phyloP scores from a whole-genome alignment of 1,284 basidiomycete genomes.

The Heimioporus retisporus region DNA sequence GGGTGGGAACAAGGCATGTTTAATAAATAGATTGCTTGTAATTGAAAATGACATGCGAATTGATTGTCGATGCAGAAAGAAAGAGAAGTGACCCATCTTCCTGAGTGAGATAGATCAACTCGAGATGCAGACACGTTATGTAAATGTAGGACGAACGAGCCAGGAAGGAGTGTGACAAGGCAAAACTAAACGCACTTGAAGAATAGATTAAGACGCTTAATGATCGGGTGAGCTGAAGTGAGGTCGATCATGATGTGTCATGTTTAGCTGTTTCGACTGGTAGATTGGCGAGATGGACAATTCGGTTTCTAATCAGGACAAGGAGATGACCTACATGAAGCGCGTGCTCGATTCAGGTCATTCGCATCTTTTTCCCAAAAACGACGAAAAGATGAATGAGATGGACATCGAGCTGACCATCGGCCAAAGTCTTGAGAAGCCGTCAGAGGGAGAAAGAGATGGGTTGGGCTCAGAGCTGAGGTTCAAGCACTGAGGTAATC shows the following conservation, averaged over 20 bases:
- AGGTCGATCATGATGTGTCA: constrained; percentile 5
- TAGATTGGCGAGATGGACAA: constrained; percentile 69
- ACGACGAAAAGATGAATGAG: constrained; percentile 60
- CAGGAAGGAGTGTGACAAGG: constrained; percentile 79
- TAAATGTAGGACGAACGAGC: constrained; percentile 76
- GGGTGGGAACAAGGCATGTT: constrained; percentile 61
- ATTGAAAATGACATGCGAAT: too few species aligned
- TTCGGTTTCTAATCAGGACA: constrained; percentile 65
- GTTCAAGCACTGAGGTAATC: constrained; percentile 64
- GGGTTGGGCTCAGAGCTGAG: constrained; percentile 58
- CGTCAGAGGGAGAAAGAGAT: constrained; percentile 83
- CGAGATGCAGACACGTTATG: constrained; percentile 57
- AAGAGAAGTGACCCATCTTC: constrained; percentile 82
- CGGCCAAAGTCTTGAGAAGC: constrained; percentile 73
- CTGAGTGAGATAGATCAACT: constrained; percentile 78
- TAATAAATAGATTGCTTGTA: neutral
- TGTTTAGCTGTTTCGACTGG: constrained; percentile 7
- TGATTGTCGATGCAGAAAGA: constrained; percentile 77
- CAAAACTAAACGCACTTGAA: constrained; percentile 79
- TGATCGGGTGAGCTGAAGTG: constrained; percentile 60
- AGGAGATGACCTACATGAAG: constrained; percentile 83
- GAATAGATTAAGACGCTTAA: constrained; percentile 84
- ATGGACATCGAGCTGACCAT: constrained; percentile 81
- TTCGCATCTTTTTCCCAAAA: constrained; percentile 71
- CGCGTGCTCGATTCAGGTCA: constrained; percentile 89